Evolutionary conservation across 2,329 filamentous ascomycete species (phyloP), one percentile per base, ranked within the genome.

Genomic region (Paracoccidioides lutzii): DNA sequence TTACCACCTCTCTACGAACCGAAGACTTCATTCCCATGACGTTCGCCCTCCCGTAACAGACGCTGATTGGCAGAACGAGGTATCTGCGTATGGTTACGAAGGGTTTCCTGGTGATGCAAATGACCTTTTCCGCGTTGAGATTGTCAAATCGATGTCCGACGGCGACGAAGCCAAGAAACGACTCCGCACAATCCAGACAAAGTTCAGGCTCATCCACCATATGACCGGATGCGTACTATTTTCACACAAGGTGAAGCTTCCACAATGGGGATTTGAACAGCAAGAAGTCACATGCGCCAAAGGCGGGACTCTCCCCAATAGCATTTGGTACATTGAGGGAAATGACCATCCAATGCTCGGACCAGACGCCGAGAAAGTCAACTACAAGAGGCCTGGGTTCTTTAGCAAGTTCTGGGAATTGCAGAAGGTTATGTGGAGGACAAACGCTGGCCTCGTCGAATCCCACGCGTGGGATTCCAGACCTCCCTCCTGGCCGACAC

Each of bases 401-500:
- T 84, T 98, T 59, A 89, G 88, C 66, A 98, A 98, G 72, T 98
- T 98, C 76, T 90, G 86, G 82, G 93, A 98, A 74, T 79, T 98
- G 46, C 90, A 98, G 69, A 85, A 87, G 72, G 93, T 98, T 60
- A 98, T 98, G 93, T 98, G 93, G 93, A 90, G 81, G 65, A 98
- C 93, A 40, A 98, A 98, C 68, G 93, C 93, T 37, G 93, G 93
- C 45, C 82, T 98, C 51, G 88, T 93, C 32, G 93, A 98, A 66
- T 95, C 90, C 15, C 93, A 98, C 68, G 89, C 90, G 53, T 98
- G 94, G 93, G 93, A 98, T 70, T 97, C 93, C 49, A 87, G 93
- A 48, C 93, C 93, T 37, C 82, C 83, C 38, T 91, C 90, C 5
- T 98, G 93, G 93, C 93, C 93, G 28, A 81, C 94, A 56, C 82